Base-by-base conservation (phyloP, 2,329 filamentous ascomycete genomes). In the Alternaria rosae region DNA sequence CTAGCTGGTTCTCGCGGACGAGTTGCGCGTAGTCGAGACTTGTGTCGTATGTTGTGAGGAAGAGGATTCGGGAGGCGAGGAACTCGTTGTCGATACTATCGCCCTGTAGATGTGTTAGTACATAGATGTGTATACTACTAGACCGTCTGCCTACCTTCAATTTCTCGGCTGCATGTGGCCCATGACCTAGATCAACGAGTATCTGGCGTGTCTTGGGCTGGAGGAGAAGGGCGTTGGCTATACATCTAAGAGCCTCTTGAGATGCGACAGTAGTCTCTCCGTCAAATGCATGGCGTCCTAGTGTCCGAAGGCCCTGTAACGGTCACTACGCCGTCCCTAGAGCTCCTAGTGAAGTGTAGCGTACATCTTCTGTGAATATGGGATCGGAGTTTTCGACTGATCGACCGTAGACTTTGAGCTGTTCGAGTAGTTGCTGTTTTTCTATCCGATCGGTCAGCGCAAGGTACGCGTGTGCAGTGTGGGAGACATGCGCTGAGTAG, bases 21-120 rank as follows among this genome's bases (percentile, higher is more conserved):
- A 95, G 84, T 4, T 83, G 80, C 17, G 85, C 80, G 54, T 93
- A 87, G 73, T 92, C 84, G 64, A 92, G 79, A n/a, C 86, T 87
- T 12, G 91, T 90, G 63, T 87, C 87, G 77, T 96, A 96, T 0
- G 93, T 96, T 30, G 89, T 87, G 11, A 95, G 84, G 71, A 97
- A 94, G 15, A 96, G 82, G 44, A 96, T 88, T 54, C 93, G 87
- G n/a, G 90, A 90, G 62, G 86, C 81, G 2, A 98, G 84, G 78
- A 98, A 97, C 74, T 98, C 94, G 69, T 97, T 91, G 64, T 98
- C 93, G 57, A 87, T 85, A 69, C 85, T 89, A 64, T 93, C 90
- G 59, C 85, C 89, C 84, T 87, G 63, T n/a, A n/a, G n/a, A n/a
- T n/a, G n/a, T n/a, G n/a, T 30, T 30, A 30, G 8, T 11, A 10